Conservation (phyloP, 2,329 filamentous ascomycete species). For the Aspergillus fructus region DNA sequence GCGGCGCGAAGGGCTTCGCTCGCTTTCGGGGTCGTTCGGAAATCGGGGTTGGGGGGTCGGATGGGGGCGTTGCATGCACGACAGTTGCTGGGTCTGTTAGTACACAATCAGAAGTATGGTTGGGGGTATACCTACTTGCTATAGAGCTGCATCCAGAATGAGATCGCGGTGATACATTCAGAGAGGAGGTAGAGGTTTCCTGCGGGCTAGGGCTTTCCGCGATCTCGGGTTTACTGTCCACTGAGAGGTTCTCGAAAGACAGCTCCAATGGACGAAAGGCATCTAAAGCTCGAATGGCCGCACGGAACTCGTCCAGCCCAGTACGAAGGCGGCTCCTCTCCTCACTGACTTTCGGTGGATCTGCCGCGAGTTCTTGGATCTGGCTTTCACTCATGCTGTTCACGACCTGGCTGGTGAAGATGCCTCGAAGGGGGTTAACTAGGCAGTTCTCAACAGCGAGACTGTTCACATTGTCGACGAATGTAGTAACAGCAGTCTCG, state of each 20-base stretch:
- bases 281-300: conserved; percentile 7
- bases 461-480: conserved; percentile 51
- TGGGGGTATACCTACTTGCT: no score
- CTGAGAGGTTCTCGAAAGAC: not conserved
- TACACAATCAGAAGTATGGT: no score
- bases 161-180: no score
- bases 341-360: conserved; percentile 12
- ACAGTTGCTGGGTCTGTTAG: no score
- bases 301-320: conserved; percentile 21
- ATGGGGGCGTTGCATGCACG: no score
- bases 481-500: conserved; percentile 40
- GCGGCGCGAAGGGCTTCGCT: no score
- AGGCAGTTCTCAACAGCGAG: conserved; percentile 52
- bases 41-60: no score
- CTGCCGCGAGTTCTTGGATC: conserved; percentile 40
- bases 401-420: conserved; percentile 44
- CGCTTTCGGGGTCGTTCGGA: no score
- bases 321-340: conserved; percentile 15
- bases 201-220: no score
- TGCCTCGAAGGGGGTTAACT: conserved; percentile 39
- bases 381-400: conserved; percentile 34
- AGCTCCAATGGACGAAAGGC: not conserved
- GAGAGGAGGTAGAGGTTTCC: no score
- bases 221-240: fast-evolving
- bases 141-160: no score